These are phyloP conservation scores for Mucor circinelloides DNA, from an alignment of 371 early-diverging fungal species.

Conservation along the genomic window DNA sequence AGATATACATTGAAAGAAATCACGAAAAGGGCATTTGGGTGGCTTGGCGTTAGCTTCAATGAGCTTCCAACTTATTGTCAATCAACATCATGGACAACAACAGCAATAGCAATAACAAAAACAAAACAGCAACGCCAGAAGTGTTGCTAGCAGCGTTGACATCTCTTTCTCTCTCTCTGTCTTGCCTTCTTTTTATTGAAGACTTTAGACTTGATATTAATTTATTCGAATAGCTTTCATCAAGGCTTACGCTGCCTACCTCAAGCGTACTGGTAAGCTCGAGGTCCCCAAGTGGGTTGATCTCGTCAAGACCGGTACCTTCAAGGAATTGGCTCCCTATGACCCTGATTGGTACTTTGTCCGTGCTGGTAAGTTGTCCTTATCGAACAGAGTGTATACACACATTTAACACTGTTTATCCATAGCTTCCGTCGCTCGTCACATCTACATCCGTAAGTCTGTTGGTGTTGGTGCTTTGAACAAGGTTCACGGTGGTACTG, in stretches of 20 bases:
- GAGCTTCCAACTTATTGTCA: background rate
- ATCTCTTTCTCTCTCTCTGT: background rate
- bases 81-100: background rate
- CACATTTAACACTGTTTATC: background rate
- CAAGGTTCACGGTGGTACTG: conserved; percentile 89
- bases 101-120: too few species aligned
- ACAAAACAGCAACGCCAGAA: too few species aligned
- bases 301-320: conserved; percentile 93
- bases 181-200: background rate
- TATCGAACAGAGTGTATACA: background rate
- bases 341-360: conserved; percentile 98
- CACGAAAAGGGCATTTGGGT: conserved; percentile 12
- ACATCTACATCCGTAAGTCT: conserved; percentile 92
- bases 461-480: conserved; percentile 93
- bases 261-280: conserved; percentile 96
- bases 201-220: too few species aligned
- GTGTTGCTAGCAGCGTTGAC: background rate
- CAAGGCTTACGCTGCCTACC: conserved; percentile 95
- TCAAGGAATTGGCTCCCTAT: conserved; percentile 95
- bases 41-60: conserved; percentile 17
- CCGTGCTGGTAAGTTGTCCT: conserved; percentile 78
- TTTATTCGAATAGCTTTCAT: conserved; percentile 75
- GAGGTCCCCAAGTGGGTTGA: conserved; percentile 98
- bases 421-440: conserved; percentile 93
- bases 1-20: background rate